Evolutionary conservation across 495 filamentous ascomycete species (phyloP).

Genomic region (Penicillium diatomitis): DNA sequence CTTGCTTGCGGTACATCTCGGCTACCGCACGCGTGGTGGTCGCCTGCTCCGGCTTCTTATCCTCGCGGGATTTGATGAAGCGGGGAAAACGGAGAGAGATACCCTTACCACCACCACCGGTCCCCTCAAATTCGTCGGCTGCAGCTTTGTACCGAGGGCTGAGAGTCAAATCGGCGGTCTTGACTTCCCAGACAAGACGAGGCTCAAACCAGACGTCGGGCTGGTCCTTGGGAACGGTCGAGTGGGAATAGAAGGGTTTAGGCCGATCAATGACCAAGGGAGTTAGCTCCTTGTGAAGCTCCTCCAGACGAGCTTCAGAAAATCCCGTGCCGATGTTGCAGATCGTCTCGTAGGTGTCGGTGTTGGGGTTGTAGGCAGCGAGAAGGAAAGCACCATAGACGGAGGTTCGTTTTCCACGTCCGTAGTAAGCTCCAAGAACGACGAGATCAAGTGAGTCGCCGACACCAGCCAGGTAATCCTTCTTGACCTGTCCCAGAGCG

Average conservation of each 20-base stretch:
- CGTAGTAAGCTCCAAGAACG: conserved; percentile 88
- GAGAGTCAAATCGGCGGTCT: conserved; percentile 88
- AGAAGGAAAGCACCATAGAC: conserved; percentile 93
- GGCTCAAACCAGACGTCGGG: conserved; percentile 99
- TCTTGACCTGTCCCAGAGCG: conserved; percentile 63
- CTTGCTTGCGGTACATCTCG: conserved; percentile 96
- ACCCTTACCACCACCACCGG: conserved; percentile 63
- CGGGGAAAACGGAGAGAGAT: conserved; percentile 84
- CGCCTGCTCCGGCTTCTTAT: conserved; percentile 91
- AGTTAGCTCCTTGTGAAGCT: conserved; percentile 63
- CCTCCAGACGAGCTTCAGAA: conserved; percentile 76
- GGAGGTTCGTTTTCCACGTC: conserved; percentile 88
- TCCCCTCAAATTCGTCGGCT: conserved; percentile 47
- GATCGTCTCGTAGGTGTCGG: conserved; percentile 80
- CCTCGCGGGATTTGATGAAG: conserved; percentile 81
- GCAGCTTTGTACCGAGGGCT: conserved; percentile 85
- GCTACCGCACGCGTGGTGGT: conserved; percentile 75
- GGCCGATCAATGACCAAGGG: conserved; percentile 72
- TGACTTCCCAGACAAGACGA: conserved; percentile 91
- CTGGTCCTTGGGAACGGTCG: conserved; percentile 74
- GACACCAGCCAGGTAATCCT: conserved; percentile 87
- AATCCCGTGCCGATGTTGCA: conserved; percentile 99
- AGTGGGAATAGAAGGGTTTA: conserved; percentile 91
- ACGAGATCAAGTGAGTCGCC: conserved; percentile 96
- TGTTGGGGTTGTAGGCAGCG: conserved; percentile 76